Evolutionary conservation across 805 yeast genomes (phyloP).

Genomic region (Sugiyamaella boreocaroliniensis): DNA sequence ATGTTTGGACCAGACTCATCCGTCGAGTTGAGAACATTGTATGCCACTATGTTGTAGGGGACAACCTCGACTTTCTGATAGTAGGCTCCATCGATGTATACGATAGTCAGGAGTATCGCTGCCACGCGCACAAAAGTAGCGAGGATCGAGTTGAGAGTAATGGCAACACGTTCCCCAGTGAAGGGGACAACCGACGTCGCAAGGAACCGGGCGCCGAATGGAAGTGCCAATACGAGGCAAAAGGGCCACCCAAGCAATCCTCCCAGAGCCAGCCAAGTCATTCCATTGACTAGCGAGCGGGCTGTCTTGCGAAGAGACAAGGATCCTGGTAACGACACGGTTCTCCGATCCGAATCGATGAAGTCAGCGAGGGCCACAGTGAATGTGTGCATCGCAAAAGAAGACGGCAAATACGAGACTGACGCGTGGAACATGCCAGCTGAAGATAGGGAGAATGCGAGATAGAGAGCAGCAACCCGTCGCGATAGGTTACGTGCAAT

Average conservation of each 20-base stretch:
- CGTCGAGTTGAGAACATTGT: constrained; percentile 66
- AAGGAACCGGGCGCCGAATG: constrained; percentile 42
- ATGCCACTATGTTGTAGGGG: constrained; percentile 73
- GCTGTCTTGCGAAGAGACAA: not conserved
- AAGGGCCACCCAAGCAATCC: constrained; percentile 93
- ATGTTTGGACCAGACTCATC: constrained; percentile 80
- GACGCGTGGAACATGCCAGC: constrained; percentile 90
- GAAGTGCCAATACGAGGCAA: constrained; percentile 55
- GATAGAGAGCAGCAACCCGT: constrained; percentile 50
- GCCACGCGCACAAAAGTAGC: constrained; percentile 19
- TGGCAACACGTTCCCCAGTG: constrained; percentile 14
- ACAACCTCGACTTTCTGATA: constrained; percentile 60
- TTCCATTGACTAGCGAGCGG: constrained; percentile 13
- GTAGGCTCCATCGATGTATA: constrained; percentile 43
- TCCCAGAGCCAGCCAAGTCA: constrained; percentile 49
- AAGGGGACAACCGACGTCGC: not conserved
- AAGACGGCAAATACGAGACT: constrained; percentile 76
- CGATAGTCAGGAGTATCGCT: constrained; percentile 23
- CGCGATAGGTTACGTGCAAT: constrained; percentile 33
- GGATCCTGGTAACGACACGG: not conserved
- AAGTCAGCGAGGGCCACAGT: constrained; percentile 29
- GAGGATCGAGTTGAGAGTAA: constrained; percentile 15
- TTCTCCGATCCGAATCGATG: constrained; percentile 4
- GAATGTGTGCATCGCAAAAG: constrained; percentile 55
- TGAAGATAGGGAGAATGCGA: constrained; percentile 52